These are phyloP conservation scores for Digitaria exilis DNA, from an alignment of 202 grass and related monocot species.

Conservation along the genomic window DNA sequence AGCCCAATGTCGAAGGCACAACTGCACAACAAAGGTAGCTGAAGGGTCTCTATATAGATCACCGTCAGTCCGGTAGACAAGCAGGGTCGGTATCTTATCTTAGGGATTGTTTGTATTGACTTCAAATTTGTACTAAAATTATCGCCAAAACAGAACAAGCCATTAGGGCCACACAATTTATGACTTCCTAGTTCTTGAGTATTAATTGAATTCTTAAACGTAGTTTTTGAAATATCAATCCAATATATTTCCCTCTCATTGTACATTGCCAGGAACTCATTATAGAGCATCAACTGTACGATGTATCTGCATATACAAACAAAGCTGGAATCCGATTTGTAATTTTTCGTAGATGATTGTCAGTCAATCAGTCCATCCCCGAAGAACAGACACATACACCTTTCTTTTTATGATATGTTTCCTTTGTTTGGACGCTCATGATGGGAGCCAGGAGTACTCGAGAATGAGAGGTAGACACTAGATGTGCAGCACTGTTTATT, in stretches of 20 bases:
- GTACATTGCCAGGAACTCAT: neutral
- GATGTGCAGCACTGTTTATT: neutral
- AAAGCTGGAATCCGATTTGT: slow-evolving; percentile 35
- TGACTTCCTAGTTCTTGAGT: neutral
- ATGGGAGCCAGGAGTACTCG: slow-evolving; percentile 39
- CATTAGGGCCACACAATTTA: neutral
- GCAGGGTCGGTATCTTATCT: neutral
- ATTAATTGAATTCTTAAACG: neutral
- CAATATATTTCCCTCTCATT: neutral
- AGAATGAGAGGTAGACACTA: neutral
- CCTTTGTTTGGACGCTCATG: slow-evolving; percentile 45
- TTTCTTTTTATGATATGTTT: slow-evolving; percentile 17
- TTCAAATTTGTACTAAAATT: neutral
- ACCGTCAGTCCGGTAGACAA: slow-evolving; percentile 5
- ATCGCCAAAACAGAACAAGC: neutral
- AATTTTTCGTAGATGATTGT: slow-evolving; percentile 30
- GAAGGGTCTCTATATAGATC: slow-evolving; percentile 37
- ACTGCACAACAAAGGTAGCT: slow-evolving; percentile 32
- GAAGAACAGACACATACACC: slow-evolving; percentile 25
- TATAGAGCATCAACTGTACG: neutral
- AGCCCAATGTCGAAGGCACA: slow-evolving; percentile 26
- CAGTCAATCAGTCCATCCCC: slow-evolving; percentile 31
- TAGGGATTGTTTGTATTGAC: slow-evolving; percentile 4
- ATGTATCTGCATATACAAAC: slow-evolving; percentile 28
- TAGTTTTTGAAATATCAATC: neutral